These are phyloP conservation scores for Crithidia expoeki DNA, from an alignment of 208 protist species.

Conservation along the genomic window DNA sequence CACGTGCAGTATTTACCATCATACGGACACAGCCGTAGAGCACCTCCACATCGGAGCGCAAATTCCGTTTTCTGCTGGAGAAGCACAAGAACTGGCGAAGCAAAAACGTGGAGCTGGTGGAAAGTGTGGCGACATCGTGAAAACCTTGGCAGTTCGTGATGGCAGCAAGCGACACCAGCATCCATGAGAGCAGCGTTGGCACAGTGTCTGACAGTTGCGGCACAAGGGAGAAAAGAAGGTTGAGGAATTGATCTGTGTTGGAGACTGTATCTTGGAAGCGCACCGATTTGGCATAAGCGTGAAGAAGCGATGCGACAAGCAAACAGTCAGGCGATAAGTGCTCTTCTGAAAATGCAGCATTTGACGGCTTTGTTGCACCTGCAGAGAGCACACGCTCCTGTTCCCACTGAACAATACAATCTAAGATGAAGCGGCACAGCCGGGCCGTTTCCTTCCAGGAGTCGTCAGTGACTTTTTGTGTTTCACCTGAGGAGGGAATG, in stretches of 20 bases:
- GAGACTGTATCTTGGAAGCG: background rate
- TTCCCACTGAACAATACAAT: background rate
- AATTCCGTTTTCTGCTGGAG: background rate
- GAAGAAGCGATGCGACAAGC: background rate
- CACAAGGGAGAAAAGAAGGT: slow-evolving; percentile 10
- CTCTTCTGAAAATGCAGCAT: background rate
- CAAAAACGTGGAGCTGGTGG: background rate
- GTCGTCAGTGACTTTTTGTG: background rate
- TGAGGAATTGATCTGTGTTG: background rate
- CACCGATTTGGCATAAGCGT: background rate
- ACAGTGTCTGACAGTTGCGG: slow-evolving; percentile 2
- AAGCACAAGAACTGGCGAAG: slow-evolving; percentile 9
- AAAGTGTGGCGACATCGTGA: background rate
- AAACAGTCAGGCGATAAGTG: background rate
- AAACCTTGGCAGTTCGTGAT: background rate
- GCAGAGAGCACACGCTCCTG: background rate
- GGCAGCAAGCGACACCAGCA: slow-evolving; percentile 20
- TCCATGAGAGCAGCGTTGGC: slow-evolving; percentile 28
- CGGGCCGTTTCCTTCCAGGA: background rate
- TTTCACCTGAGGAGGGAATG: background rate
- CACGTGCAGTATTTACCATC: background rate
- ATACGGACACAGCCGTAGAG: slow-evolving; percentile 20
- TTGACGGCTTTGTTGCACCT: background rate
- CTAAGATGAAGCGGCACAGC: background rate
- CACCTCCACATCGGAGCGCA: slow-evolving; percentile 26